phyloP scores from a whole-genome alignment of 129 eudicot genomes.

The Flaveria sonorensis region DNA sequence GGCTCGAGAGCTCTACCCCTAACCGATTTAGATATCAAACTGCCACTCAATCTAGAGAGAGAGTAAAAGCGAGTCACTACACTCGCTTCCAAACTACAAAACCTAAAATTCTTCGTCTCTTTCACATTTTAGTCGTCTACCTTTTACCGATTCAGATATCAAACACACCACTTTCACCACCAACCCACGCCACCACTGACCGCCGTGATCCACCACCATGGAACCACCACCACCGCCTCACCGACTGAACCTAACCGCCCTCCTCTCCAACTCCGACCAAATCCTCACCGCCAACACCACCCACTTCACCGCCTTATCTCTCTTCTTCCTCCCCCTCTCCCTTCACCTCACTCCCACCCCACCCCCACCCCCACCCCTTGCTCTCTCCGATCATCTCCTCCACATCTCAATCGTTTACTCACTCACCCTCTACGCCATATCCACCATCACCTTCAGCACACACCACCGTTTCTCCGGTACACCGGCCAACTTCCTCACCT shows the following conservation, averaged over 20 bases:
- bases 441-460: slow-evolving; percentile 54
- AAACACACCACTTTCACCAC: too few species aligned
- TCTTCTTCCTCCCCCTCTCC: slow-evolving; percentile 64
- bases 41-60: too few species aligned
- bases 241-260: slow-evolving; percentile 32
- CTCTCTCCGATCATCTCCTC: slow-evolving; percentile 15
- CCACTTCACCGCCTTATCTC: slow-evolving; percentile 60
- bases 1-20: too few species aligned
- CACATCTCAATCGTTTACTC: slow-evolving; percentile 24
- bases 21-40: too few species aligned
- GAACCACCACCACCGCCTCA: slow-evolving; percentile 11
- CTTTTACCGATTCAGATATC: too few species aligned
- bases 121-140: too few species aligned
- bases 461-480: slow-evolving; percentile 48
- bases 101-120: too few species aligned
- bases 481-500: slow-evolving; percentile 46
- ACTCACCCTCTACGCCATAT: slow-evolving; percentile 44
- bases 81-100: too few species aligned
- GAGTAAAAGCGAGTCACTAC: too few species aligned
- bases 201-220: slow-evolving; percentile 33
- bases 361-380: slow-evolving; percentile 13
- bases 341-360: slow-evolving; percentile 25
- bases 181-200: background rate
- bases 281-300: slow-evolving; percentile 46
- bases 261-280: slow-evolving; percentile 48